A percentile compares a stretch with the other conserved stretches of the same genome.
These are phyloP conservation scores for Ambrosia artemisiifolia DNA, from an alignment of 129 eudicot species.

Conservation along the genomic window DNA sequence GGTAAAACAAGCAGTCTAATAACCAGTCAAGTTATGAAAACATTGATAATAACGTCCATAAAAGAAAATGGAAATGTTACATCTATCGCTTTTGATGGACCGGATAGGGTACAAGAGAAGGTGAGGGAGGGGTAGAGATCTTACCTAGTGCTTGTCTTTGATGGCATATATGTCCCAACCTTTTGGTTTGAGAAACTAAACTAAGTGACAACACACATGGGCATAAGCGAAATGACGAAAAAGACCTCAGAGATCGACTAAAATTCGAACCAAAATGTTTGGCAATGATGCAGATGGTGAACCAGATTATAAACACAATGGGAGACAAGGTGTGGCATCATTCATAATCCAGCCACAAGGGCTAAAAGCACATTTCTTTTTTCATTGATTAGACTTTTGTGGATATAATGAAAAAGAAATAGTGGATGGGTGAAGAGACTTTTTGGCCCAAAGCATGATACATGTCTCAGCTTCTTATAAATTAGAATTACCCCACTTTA, in stretches of 20 bases:
- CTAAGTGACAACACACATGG: not conserved
- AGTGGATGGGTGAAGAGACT: constrained; percentile 33
- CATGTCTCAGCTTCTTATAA: constrained; percentile 32
- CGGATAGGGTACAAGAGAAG: constrained; percentile 12
- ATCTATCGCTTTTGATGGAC: constrained; percentile 6
- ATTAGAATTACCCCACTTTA: constrained; percentile 17
- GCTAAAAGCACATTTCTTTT: constrained; percentile 18
- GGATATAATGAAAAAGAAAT: constrained; percentile 43
- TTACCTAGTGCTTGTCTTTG: constrained; percentile 13
- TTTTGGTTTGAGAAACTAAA: constrained; percentile 6
- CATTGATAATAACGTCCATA: too few relatives aligned
- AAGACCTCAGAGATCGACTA: not conserved
- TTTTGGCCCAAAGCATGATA: constrained; percentile 38
- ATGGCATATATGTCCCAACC: constrained; percentile 6
- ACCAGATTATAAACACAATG: constrained; percentile 20
- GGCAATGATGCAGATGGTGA: constrained; percentile 21
- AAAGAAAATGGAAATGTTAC: too few relatives aligned
- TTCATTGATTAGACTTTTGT: constrained; percentile 26
- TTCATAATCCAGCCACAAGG: constrained; percentile 27
- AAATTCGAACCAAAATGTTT: constrained; percentile 17
- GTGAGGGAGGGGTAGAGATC: constrained; percentile 20
- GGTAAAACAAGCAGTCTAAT: too few relatives aligned
- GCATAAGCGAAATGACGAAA: not conserved
- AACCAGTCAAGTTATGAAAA: too few relatives aligned
- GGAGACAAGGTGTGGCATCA: constrained; percentile 41